Evolutionary conservation across 768 basidiomycete species (phyloP).

Genomic region (Suillus hirtellus): DNA sequence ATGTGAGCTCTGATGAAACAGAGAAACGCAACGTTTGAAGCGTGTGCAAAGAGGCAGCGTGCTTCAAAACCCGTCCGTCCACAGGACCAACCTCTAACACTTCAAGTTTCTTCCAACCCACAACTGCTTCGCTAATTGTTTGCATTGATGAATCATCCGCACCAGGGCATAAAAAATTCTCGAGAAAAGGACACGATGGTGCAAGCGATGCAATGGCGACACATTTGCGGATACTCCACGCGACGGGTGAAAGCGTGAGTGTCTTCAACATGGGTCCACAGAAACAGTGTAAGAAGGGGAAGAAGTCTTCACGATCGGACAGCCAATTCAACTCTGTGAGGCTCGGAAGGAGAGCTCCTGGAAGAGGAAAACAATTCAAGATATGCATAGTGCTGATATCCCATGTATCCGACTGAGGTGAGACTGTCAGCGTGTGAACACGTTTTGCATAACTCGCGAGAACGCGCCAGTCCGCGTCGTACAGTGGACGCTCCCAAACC

Average conservation of each 20-base stretch:
- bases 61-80: neutral
- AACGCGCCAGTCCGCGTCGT: slow-evolving; percentile 3
- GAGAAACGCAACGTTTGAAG: neutral
- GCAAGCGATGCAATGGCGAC: neutral
- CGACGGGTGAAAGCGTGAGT: neutral
- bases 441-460: slow-evolving; percentile 2
- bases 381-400: neutral
- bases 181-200: neutral
- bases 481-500: neutral
- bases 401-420: neutral
- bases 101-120: neutral
- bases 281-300: slow-evolving; percentile 1
- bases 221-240: neutral
- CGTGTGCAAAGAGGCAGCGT: neutral
- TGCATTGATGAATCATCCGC: neutral
- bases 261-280: neutral
- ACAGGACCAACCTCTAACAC: neutral
- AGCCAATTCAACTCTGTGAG: slow-evolving; percentile 24
- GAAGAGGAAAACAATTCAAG: neutral
- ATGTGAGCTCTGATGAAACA: neutral
- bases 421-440: neutral
- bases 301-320: neutral
- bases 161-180: neutral
- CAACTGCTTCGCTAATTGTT: neutral
- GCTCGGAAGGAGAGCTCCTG: slow-evolving; percentile 24